Conservation (phyloP, 1,284 basidiomycete species). For the Trichosporon sp. region DNA sequence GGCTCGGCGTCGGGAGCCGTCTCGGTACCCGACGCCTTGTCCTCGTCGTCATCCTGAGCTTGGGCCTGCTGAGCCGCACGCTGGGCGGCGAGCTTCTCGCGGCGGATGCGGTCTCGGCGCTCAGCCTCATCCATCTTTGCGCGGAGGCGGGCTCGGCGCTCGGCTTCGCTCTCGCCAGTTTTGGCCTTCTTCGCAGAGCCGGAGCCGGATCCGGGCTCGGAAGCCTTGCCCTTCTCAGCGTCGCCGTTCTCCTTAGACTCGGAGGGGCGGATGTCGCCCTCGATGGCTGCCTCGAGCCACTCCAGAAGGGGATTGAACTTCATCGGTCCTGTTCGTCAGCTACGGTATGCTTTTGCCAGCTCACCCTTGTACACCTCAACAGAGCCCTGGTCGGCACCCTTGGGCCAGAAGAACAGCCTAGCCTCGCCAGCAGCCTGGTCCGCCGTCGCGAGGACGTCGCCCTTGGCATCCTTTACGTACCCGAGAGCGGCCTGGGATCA, state of each 20-base stretch:
- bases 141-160: slow-evolving; percentile 26
- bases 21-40: slow-evolving; percentile 5
- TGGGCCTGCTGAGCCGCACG: background rate
- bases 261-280: slow-evolving; percentile 4
- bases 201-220: slow-evolving; percentile 7
- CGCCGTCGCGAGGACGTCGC: slow-evolving; percentile 50
- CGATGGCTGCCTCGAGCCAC: slow-evolving; percentile 29
- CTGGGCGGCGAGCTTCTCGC: slow-evolving; percentile 32
- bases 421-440: slow-evolving; percentile 32
- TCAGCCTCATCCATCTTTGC: slow-evolving; percentile 43
- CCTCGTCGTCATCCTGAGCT: slow-evolving; percentile 3
- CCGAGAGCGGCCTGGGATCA: slow-evolving; percentile 56
- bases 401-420: slow-evolving; percentile 35
- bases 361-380: slow-evolving; percentile 39
- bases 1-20: background rate
- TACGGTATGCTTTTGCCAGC: background rate
- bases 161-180: slow-evolving; percentile 17
- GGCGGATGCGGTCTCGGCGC: slow-evolving; percentile 31
- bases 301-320: slow-evolving; percentile 47
- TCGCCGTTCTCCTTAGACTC: slow-evolving; percentile 1
- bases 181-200: slow-evolving; percentile 16
- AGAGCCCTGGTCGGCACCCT: slow-evolving; percentile 19
- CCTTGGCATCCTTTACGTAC: slow-evolving; percentile 58
- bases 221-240: slow-evolving; percentile 8
- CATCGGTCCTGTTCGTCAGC: slow-evolving; percentile 28